These are phyloP conservation scores for Diutina scorzettiae DNA, from an alignment of 1,139 yeast genomes.

Conservation along the genomic window DNA sequence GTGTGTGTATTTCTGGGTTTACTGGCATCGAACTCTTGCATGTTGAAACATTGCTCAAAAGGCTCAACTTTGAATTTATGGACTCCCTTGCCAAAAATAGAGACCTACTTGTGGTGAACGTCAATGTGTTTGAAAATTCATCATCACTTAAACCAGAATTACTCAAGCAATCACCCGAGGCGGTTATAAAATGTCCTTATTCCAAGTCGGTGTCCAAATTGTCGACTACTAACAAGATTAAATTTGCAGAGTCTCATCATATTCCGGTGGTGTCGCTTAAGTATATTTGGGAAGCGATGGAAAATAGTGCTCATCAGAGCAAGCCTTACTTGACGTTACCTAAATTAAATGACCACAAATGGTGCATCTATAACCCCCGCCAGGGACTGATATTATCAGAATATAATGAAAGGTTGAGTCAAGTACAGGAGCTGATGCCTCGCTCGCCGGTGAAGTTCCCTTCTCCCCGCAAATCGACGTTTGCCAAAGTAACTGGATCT, in stretches of 20 bases:
- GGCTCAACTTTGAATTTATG: slow-evolving; percentile 39
- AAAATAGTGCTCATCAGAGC: not conserved
- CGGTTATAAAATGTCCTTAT: slow-evolving; percentile 1
- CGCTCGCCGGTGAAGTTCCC: not conserved
- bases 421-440: not conserved
- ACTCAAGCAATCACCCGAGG: not conserved
- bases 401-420: not conserved
- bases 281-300: not conserved
- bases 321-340: not conserved
- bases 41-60: slow-evolving; percentile 45
- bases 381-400: not conserved
- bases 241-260: not conserved
- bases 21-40: slow-evolving; percentile 76
- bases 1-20: slow-evolving; percentile 67
- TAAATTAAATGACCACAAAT: not conserved
- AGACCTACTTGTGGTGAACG: slow-evolving; percentile 53
- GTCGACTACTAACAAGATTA: slow-evolving; percentile 3
- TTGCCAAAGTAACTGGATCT: not conserved
- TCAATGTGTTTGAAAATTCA: slow-evolving; percentile 31
- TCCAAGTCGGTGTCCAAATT: slow-evolving; percentile 1
- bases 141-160: not conserved
- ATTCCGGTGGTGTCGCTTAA: not conserved
- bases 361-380: not conserved
- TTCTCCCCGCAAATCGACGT: not conserved
- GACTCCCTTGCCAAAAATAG: slow-evolving; percentile 43